Evolutionary conservation across 1,284 basidiomycete species (phyloP), one percentile per base, ranked within the genome.

Genomic region (Cerrena zonata): DNA sequence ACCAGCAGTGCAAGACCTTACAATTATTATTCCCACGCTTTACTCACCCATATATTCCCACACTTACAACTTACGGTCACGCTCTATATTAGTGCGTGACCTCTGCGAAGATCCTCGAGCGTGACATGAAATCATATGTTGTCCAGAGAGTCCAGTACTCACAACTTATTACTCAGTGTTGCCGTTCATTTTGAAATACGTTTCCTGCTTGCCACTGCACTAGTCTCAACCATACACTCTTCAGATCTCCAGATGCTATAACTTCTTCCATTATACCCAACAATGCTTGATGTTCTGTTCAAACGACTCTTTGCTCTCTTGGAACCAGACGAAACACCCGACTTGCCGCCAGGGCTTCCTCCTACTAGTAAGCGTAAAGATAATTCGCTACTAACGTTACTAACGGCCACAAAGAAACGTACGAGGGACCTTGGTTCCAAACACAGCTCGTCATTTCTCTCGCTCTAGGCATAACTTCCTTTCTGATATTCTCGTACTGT

Each of bases 361-460:
- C 49, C 49, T 7, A 50, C 49, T 22, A 27, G 49, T 50, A 34
- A 11, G 49, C 18, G 13, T n/a, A n/a, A n/a, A n/a, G n/a, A n/a
- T n/a, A n/a, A n/a, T n/a, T n/a, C n/a, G n/a, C n/a, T n/a, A n/a
- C n/a, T n/a, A n/a, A n/a, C n/a, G n/a, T n/a, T n/a, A n/a, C n/a
- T n/a, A n/a, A n/a, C n/a, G 26, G 4, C n/a, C 24, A 39, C 58
- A 24, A 24, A 80, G 88, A 74, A 56, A 87, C 78, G 62, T 91
- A 88, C 63, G 85, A 89, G 58, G 92, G 93, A 0, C 91, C 91
- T 18, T 95, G 93, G 93, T 87, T 99, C 69, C 84, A 82, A 11
- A 97, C 94, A 7, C 95, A 98, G 67, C 73, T 97, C 26, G 68
- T 77, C 1, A 79, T 99, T 30, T 91, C 94, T 2, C 69, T 82